These are phyloP conservation scores for Flaveria linearis DNA, from an alignment of 129 eudicot species.

Conservation along the genomic window DNA sequence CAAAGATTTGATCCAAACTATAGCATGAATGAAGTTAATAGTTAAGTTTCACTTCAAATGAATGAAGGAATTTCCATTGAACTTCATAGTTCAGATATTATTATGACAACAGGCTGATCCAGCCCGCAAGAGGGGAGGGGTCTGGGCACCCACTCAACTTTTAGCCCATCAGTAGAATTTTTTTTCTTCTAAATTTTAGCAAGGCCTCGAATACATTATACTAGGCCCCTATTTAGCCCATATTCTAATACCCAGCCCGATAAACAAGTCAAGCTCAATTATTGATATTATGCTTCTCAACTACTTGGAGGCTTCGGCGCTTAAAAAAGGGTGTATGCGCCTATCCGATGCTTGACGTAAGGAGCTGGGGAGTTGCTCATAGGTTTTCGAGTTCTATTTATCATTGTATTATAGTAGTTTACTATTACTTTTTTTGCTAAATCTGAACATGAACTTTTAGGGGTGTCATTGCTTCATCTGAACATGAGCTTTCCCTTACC, in stretches of 20 bases:
- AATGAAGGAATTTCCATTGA: background rate
- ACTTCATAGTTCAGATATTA: background rate
- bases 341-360: background rate
- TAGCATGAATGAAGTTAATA: background rate
- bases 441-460: background rate
- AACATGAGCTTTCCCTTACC: background rate
- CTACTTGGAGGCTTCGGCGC: background rate
- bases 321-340: background rate
- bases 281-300: background rate
- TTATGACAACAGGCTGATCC: background rate
- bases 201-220: background rate
- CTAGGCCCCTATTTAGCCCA: background rate
- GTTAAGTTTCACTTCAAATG: background rate
- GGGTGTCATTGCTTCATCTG: background rate
- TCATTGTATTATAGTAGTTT: background rate
- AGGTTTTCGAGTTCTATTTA: background rate
- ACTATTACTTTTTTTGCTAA: background rate
- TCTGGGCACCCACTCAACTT: background rate
- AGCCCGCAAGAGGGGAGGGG: conserved; percentile 2
- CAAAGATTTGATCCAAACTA: background rate
- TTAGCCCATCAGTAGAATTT: background rate
- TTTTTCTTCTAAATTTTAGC: background rate
- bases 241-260: background rate
- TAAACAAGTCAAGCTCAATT: background rate
- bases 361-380: background rate